Percentiles rank a stretch among this genome's conserved stretches.
phyloP scores from a whole-genome alignment of 2,329 filamentous ascomycete genomes.

The Phaeomoniella chlamydospora region DNA sequence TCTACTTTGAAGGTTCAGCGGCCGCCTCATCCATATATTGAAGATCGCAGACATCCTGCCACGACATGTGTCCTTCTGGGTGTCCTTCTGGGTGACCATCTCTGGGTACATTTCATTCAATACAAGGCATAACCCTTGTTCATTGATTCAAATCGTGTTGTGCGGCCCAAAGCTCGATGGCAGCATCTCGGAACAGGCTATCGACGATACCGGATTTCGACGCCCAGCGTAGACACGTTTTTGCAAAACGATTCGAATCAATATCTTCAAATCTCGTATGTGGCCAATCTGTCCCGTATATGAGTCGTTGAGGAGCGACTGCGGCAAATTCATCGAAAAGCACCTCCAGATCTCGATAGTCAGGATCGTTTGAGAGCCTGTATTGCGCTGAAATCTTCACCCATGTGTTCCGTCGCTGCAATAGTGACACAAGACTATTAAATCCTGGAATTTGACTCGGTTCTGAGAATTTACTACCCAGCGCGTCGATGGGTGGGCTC shows the following conservation, averaged over 20 bases:
- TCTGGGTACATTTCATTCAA: no score
- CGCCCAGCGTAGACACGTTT: constrained; percentile 40
- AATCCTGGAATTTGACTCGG: constrained; percentile 37
- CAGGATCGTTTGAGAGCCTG: constrained; percentile 31
- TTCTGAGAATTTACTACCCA: constrained; percentile 12
- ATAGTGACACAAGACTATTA: constrained; percentile 29
- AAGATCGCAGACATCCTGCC: no score
- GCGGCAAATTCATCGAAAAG: constrained; percentile 35
- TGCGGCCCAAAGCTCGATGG: constrained; percentile 38
- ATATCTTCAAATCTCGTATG: constrained; percentile 46
- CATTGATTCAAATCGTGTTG: constrained; percentile 9
- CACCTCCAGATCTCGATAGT: constrained; percentile 30
- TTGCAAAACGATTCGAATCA: constrained; percentile 40
- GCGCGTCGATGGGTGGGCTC: constrained; percentile 23
- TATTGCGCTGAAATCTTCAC: constrained; percentile 47
- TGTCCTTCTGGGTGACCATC: no score
- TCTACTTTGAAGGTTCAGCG: no score
- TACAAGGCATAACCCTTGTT: constrained; percentile 1
- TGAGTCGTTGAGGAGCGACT: constrained; percentile 28
- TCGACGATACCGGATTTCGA: constrained; percentile 9
- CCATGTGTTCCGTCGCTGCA: constrained; percentile 34
- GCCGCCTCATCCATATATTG: no score
- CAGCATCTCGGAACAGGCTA: constrained; percentile 40
- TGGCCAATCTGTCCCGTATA: constrained; percentile 51
- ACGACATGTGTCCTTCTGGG: no score